Conservation (phyloP, 805 yeast species). For the Kuraishia molischiana region DNA sequence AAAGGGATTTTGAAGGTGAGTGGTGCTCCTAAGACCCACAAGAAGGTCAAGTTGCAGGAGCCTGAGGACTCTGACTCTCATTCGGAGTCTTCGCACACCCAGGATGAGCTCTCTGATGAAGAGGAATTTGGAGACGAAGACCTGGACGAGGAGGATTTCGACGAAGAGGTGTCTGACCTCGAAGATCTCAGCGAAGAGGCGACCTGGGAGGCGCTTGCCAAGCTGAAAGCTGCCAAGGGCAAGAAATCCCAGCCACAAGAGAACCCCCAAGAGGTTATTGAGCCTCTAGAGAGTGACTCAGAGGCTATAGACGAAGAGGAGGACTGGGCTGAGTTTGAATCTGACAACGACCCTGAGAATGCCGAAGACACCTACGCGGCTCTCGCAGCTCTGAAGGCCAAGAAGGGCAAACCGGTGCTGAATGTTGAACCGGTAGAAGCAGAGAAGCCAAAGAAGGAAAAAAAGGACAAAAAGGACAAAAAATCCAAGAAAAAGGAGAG, state of each 20-base stretch:
- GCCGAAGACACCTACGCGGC: conserved; percentile 35
- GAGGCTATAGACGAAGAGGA: conserved; percentile 8
- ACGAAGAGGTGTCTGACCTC: background rate
- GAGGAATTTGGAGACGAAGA: too few species aligned
- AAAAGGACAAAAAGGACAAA: conserved; percentile 8
- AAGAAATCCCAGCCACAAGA: conserved; percentile 5
- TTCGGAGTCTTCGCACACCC: too few species aligned
- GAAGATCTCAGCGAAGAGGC: conserved; percentile 2
- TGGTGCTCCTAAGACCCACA: conserved; percentile 3
- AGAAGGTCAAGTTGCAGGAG: conserved; percentile 10
- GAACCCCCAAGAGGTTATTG: conserved; percentile 9
- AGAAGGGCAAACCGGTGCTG: conserved; percentile 10
- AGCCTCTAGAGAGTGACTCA: conserved; percentile 20
- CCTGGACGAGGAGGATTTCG: conserved; percentile 6
- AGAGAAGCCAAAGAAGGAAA: conserved; percentile 8
- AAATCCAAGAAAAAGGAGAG: conserved; percentile 7
- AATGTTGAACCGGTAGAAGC: conserved; percentile 5
- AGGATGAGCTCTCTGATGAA: conserved; percentile 6
- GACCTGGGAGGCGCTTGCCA: conserved; percentile 17
- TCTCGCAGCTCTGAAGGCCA: conserved; percentile 28
- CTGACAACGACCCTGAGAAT: conserved; percentile 19
- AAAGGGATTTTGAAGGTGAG: background rate
- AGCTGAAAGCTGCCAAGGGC: conserved; percentile 15
- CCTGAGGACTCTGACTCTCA: conserved; percentile 3
- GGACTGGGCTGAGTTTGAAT: conserved; percentile 2